Base-by-base conservation (phyloP, 768 basidiomycete species). In the Crepidotus variabilis region DNA sequence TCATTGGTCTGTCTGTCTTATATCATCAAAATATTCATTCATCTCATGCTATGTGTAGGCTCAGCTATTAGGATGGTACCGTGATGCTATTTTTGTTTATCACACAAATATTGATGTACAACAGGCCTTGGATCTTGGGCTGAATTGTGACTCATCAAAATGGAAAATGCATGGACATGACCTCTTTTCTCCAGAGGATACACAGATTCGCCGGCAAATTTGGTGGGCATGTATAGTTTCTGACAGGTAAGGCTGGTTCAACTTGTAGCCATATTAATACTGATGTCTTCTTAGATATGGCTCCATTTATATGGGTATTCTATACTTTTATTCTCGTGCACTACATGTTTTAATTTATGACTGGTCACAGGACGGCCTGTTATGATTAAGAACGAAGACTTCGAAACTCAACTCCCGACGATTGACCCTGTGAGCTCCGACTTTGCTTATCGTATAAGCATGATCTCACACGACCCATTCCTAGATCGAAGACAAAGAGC, bases 151-250 rank as follows among this genome's bases (percentile, higher is more conserved):
- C 61, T 83, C 90, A 3, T 82, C 86, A 22, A 82, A 79, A 53
- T 94, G 91, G 90, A 84, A 84, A 62, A 77, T 80, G 52, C 75
- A 82, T 55, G 83, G 82, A 13, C 78, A 75, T 48, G 76, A 78
- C 55, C 67, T 92, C 34, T 90, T 92, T 61, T 80, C 81, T 8
- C 66, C 71, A 13, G 78, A 83, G 62, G 90, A 92, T 67, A 84
- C 80, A 24, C 87, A 90, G 67, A 81, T 78, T 4, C 78, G 90
- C 59, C 81, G 83, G 50, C 87, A 89, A 60, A 86, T 90, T 45
- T 92, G 90, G 90, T 90, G 88, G 87, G 76, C 79, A 14, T 91
- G 88, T 65, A 80, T 81, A 62, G 72, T 86, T 45, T 81, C 83
- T 45, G 88, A 92, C 63, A 81, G 86, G 88, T 89, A 60, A 32